These are phyloP conservation scores for Tricholoma terreum DNA, from an alignment of 768 basidiomycete genomes.

Conservation along the genomic window DNA sequence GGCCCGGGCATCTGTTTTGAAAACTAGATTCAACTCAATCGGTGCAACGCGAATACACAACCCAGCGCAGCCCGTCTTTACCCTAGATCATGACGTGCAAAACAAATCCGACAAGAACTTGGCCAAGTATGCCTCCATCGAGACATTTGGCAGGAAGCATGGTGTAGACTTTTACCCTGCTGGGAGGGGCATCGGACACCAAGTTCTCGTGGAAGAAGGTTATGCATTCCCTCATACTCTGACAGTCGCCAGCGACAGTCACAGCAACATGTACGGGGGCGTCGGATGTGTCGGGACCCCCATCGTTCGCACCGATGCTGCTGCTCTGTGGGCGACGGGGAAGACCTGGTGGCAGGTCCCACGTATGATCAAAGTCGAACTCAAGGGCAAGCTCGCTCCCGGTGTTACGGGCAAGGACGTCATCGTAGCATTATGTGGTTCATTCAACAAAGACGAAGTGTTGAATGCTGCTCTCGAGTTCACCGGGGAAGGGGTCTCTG, in stretches of 20 bases:
- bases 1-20: neutral
- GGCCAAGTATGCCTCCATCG: conserved; percentile 88
- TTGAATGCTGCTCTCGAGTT: conserved; percentile 97
- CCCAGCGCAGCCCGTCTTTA: conserved; percentile 87
- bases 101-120: conserved; percentile 91
- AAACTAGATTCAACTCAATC: conserved; percentile 84
- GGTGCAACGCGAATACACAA: conserved; percentile 83
- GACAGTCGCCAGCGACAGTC: conserved; percentile 94
- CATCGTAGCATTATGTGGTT: conserved; percentile 93
- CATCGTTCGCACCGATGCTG: conserved; percentile 93
- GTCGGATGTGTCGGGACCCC: conserved; percentile 97
- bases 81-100: conserved; percentile 97
- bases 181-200: conserved; percentile 96
- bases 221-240: conserved; percentile 96
- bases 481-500: conserved; percentile 79
- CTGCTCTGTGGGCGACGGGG: conserved; percentile 96
- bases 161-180: conserved; percentile 95
- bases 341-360: conserved; percentile 99
- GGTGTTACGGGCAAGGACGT: conserved; percentile 99
- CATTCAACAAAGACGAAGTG: conserved; percentile 95
- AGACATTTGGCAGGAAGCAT: conserved; percentile 83
- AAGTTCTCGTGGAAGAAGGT: conserved; percentile 95
- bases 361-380: conserved; percentile 91
- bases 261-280: conserved; percentile 99
- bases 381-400: conserved; percentile 73